Percentiles rank a stretch among this genome's conserved stretches.
Evolutionary conservation across 768 basidiomycete species (phyloP).

Genomic region (Tylopilus plumbeoviolaceoides): DNA sequence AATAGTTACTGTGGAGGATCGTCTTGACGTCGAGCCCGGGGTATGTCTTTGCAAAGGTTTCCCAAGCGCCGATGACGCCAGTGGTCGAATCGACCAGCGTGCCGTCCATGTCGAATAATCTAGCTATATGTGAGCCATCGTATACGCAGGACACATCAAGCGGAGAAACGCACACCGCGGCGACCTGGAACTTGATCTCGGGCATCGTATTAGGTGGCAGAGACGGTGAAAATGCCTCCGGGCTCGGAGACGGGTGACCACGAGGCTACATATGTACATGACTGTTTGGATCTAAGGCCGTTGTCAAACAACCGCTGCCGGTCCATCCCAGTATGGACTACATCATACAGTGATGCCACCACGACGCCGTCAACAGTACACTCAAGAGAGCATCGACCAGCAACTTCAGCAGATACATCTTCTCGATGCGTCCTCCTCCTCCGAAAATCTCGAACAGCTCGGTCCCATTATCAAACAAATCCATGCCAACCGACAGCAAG

Average conservation of each 20-base stretch:
- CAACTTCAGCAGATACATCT: slow-evolving; percentile 90
- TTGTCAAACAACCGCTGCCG: slow-evolving; percentile 37
- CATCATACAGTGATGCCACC: slow-evolving; percentile 56
- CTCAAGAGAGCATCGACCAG: slow-evolving; percentile 81
- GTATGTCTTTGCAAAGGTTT: slow-evolving; percentile 68
- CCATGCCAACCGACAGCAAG: slow-evolving; percentile 82
- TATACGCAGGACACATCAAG: background rate
- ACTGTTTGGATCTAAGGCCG: slow-evolving; percentile 35
- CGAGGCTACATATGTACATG: background rate
- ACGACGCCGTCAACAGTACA: slow-evolving; percentile 67
- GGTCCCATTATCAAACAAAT: slow-evolving; percentile 95
- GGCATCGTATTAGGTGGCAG: slow-evolving; percentile 26
- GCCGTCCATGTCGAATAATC: slow-evolving; percentile 82
- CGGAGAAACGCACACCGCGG: slow-evolving; percentile 35
- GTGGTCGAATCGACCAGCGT: slow-evolving; percentile 80
- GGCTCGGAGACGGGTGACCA: background rate
- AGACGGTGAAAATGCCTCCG: background rate
- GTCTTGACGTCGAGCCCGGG: slow-evolving; percentile 56
- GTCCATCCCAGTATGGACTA: slow-evolving; percentile 11
- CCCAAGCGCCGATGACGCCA: slow-evolving; percentile 82
- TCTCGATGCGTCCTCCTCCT: slow-evolving; percentile 80
- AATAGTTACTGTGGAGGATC: slow-evolving; percentile 57
- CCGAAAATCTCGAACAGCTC: slow-evolving; percentile 93
- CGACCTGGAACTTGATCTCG: slow-evolving; percentile 33
- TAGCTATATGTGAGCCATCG: slow-evolving; percentile 20